A percentile compares a stretch with the other conserved stretches of the same genome.
Conservation (phyloP, 305 asterid genomes). For the Fraxinus greggii region DNA sequence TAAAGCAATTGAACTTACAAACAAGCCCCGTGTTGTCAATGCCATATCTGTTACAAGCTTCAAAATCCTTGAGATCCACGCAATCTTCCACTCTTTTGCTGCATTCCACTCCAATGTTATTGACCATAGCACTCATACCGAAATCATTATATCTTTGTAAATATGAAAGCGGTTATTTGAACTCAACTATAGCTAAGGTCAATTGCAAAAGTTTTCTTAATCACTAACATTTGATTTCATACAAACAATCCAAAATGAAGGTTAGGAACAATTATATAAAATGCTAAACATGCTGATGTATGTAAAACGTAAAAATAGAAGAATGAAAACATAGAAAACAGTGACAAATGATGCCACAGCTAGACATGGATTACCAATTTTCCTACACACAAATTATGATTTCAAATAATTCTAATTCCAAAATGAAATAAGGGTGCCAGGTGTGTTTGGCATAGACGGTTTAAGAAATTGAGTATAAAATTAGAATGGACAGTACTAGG, state of each 20-base stretch:
- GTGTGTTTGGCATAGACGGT: background rate
- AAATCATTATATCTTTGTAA: background rate
- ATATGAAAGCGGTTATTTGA: background rate
- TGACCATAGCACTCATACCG: slow-evolving; percentile 24
- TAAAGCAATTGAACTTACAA: slow-evolving; percentile 50
- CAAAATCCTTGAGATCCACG: slow-evolving; percentile 65
- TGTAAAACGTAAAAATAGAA: background rate
- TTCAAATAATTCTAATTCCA: background rate
- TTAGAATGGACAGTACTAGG: background rate
- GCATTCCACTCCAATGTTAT: slow-evolving; percentile 40
- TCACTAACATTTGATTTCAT: background rate
- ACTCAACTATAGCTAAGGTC: slow-evolving; percentile 12
- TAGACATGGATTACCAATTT: background rate
- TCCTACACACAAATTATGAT: background rate
- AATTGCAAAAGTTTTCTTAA: background rate
- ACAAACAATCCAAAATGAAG: background rate
- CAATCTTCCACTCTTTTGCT: slow-evolving; percentile 77
- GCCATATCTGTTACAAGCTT: slow-evolving; percentile 63
- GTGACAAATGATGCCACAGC: background rate
- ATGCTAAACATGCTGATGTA: background rate
- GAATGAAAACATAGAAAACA: background rate
- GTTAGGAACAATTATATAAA: background rate
- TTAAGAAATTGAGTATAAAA: background rate
- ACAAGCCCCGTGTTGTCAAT: slow-evolving; percentile 90
- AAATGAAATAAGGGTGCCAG: background rate